phyloP scores from a whole-genome alignment of 2,329 filamentous ascomycete species.

The Colletotrichum chrysophilum region DNA sequence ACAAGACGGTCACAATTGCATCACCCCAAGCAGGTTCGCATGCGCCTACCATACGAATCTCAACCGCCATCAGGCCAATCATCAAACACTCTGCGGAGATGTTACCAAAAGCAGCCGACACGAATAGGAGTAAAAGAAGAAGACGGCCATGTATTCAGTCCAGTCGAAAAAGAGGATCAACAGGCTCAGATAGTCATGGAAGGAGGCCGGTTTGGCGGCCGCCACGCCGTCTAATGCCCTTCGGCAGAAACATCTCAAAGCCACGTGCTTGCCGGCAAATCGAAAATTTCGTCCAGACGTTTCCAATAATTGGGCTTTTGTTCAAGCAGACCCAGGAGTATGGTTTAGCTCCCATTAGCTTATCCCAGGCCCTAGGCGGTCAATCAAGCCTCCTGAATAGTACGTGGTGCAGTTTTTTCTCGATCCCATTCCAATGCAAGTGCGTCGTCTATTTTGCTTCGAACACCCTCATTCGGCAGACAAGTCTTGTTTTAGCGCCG shows the following conservation, averaged over 20 bases:
- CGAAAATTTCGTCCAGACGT: background rate
- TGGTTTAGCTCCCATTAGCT: background rate
- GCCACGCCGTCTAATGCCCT: background rate
- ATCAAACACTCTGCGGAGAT: background rate
- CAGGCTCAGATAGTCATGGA: background rate
- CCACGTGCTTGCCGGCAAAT: conserved; percentile 1
- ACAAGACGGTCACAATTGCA: background rate
- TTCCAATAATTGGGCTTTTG: background rate
- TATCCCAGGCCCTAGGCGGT: background rate
- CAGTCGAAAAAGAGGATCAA: background rate
- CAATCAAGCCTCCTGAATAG: background rate
- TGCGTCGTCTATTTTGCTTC: background rate
- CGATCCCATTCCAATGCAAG: background rate
- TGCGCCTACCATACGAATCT: background rate
- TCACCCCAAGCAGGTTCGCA: background rate
- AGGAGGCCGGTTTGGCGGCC: background rate
- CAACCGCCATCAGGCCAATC: background rate
- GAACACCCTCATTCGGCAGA: background rate
- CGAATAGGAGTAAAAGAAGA: background rate
- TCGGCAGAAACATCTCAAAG: background rate
- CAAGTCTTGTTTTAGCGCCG: background rate
- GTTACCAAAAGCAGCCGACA: background rate
- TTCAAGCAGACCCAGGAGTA: background rate
- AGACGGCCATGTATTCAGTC: background rate
- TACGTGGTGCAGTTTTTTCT: background rate